These are phyloP conservation scores for Nemania diffusa DNA, from an alignment of 2,329 filamentous ascomycete genomes.

Conservation along the genomic window DNA sequence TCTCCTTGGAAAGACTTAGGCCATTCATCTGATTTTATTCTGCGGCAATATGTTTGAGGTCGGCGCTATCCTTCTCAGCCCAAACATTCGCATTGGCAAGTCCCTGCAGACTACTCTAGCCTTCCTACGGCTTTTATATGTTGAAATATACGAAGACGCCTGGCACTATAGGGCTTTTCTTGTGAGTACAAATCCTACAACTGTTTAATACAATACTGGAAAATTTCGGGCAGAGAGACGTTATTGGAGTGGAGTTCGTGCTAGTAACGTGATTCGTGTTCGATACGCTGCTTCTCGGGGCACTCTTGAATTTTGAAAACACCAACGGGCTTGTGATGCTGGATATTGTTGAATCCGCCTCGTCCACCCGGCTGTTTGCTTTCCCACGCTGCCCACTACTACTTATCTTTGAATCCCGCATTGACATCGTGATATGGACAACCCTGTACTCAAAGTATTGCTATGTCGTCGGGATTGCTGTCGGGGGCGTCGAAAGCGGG, in stretches of 20 bases:
- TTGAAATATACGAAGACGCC: background rate
- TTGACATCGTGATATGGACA: background rate
- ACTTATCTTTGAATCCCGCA: background rate
- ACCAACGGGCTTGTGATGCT: background rate
- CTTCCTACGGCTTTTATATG: background rate
- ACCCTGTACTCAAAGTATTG: constrained; percentile 1
- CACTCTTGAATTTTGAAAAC: background rate
- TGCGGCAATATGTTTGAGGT: background rate
- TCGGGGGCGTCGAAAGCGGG: background rate
- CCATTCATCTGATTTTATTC: background rate
- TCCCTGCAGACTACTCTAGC: background rate
- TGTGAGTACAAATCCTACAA: background rate
- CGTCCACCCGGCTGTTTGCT: background rate
- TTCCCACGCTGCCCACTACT: background rate
- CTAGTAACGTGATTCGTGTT: background rate
- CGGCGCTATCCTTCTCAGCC: background rate
- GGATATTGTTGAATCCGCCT: background rate
- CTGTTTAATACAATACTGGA: background rate
- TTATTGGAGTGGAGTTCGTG: background rate
- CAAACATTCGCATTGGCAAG: background rate
- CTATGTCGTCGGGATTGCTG: constrained; percentile 6
- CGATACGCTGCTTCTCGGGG: background rate
- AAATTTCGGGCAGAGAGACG: background rate
- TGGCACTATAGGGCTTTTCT: background rate
- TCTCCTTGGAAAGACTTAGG: background rate